Base-by-base conservation (phyloP, 1,284 basidiomycete genomes). In the Puccinia coronata region DNA sequence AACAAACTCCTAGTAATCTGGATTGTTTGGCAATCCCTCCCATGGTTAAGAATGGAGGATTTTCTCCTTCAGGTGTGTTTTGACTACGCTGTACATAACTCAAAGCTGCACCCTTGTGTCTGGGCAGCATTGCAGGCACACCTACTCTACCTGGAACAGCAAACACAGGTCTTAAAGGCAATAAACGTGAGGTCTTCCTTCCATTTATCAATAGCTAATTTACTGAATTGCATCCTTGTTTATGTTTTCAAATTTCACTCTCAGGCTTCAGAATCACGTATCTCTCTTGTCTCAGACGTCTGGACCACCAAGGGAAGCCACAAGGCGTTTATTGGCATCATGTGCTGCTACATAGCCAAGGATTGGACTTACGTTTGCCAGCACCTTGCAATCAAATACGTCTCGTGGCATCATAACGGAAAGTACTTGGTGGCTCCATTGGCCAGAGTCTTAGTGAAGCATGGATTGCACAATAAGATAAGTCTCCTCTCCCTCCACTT, bases 251-350 rank as follows among this genome's bases (percentile, higher is more conserved):
- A n/a, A n/a, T n/a, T n/a, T n/a, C n/a, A n/a, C n/a, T 49, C 4
- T 23, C 3, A 49, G 25, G 8, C 20, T 31, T 31, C 41, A 16
- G 28, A 71, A n/a, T 47, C 69, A 3, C 18, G 16, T 6, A 49
- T 31, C 5, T 49, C 14, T 16, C 4, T 61, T 36, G 23, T 61
- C 5, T 71, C 39, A 25, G 69, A 70, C n/a, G 67, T 41, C 3
- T 72, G 70, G 70, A 53, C 23, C 28, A 72, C 47, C 23, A 51
- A 55, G n/a, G n/a, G n/a, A n/a, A n/a, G n/a, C n/a, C n/a, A n/a
- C n/a, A n/a, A n/a, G n/a, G n/a, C n/a, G n/a, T 72, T 72, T 16
- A 11, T 51, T 9, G 70, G 43, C 34, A 72, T 72, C 5, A 11
- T 28, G 1, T 11, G n/a, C 47, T 53, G 47, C 23, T 72, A 53